Conservation (phyloP, 352 stramenopile species). For the Elongisporangium undulatum region DNA sequence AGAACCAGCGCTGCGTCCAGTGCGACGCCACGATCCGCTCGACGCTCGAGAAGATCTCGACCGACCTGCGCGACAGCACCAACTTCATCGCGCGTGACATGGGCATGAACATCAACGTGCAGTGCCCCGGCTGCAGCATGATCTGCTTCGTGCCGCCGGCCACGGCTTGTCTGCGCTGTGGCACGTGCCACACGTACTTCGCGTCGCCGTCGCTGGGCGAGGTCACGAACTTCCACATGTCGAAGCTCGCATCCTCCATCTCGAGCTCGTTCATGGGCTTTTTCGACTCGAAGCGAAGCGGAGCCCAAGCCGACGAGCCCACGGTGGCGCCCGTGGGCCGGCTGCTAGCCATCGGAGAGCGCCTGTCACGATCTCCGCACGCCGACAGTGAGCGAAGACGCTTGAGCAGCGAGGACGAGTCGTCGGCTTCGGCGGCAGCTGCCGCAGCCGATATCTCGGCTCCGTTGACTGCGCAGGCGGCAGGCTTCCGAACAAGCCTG, state of each 20-base stretch:
- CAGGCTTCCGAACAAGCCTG: not conserved
- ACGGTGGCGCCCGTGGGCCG: slow-evolving; percentile 47
- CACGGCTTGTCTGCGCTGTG: slow-evolving; percentile 74
- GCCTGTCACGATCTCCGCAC: slow-evolving; percentile 25
- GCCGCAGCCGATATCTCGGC: slow-evolving; percentile 14
- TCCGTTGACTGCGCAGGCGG: slow-evolving; percentile 6
- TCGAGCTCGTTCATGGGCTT: slow-evolving; percentile 74
- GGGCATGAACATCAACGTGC: slow-evolving; percentile 81
- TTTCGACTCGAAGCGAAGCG: slow-evolving; percentile 37
- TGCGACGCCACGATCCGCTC: slow-evolving; percentile 77
- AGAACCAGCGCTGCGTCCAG: slow-evolving; percentile 59
- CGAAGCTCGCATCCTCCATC: slow-evolving; percentile 67
- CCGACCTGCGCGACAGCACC: slow-evolving; percentile 70
- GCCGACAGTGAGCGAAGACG: slow-evolving; percentile 22
- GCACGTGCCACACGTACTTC: slow-evolving; percentile 80
- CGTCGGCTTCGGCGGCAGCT: slow-evolving; percentile 3
- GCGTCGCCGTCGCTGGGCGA: slow-evolving; percentile 71
- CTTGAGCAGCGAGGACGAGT: slow-evolving; percentile 2
- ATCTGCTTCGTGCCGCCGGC: slow-evolving; percentile 73
- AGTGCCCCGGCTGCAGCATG: slow-evolving; percentile 70
- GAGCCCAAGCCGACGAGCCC: slow-evolving; percentile 24
- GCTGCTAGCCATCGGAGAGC: slow-evolving; percentile 57
- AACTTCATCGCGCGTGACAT: slow-evolving; percentile 80
- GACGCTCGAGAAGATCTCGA: slow-evolving; percentile 66
- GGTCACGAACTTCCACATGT: slow-evolving; percentile 84